Evolutionary conservation across 1,284 basidiomycete genomes (phyloP).

Genomic region (Neonothopanus nambi): DNA sequence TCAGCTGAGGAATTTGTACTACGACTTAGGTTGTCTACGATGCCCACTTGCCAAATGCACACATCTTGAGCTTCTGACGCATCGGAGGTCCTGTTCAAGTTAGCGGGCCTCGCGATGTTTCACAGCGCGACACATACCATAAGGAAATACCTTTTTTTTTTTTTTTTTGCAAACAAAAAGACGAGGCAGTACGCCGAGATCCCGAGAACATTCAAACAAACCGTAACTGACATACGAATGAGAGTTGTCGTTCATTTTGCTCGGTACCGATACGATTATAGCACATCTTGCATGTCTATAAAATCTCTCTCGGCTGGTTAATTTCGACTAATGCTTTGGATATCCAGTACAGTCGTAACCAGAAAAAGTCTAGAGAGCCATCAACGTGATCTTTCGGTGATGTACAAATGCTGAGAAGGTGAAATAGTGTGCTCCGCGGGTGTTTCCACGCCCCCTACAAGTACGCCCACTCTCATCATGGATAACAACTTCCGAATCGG

Average conservation of each 20-base stretch:
- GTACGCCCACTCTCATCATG: constrained; percentile 81
- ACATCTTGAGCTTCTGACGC: no score
- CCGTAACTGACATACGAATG: background rate
- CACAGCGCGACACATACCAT: no score
- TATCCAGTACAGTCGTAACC: no score
- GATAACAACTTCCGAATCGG: constrained; percentile 55
- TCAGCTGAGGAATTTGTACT: no score
- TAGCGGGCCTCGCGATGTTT: no score
- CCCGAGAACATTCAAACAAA: background rate
- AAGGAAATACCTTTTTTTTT: no score
- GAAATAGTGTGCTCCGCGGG: constrained; percentile 16
- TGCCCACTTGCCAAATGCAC: no score
- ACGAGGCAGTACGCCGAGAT: background rate
- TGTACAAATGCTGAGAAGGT: constrained; percentile 29
- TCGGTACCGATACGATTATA: background rate
- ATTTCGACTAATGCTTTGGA: no score
- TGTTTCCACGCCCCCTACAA: constrained; percentile 57
- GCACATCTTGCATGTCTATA: background rate
- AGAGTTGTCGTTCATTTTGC: background rate
- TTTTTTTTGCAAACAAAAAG: no score
- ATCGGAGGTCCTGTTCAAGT: no score
- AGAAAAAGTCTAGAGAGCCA: background rate
- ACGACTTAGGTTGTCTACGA: no score
- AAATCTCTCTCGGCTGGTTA: no score
- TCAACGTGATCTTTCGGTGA: constrained; percentile 21